Conservation (phyloP, 1,284 basidiomycete genomes). For the Marasmius fiardii region DNA sequence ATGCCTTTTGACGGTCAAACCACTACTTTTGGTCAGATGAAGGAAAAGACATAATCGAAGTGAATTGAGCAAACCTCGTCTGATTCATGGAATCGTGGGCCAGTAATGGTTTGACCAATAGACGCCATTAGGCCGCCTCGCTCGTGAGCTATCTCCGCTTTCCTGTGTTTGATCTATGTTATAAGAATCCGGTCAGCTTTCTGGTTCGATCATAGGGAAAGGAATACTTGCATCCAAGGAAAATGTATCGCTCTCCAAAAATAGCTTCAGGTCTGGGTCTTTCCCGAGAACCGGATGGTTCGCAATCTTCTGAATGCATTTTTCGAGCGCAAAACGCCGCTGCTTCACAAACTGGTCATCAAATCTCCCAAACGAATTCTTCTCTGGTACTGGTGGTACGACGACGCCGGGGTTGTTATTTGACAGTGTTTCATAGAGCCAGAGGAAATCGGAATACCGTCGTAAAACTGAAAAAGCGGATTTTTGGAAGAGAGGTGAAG, state of each 20-base stretch:
- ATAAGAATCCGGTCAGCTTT: neutral
- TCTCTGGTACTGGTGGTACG: slow-evolving; percentile 95
- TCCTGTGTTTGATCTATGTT: slow-evolving; percentile 80
- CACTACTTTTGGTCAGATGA: slow-evolving; percentile 48
- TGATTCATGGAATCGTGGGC: slow-evolving; percentile 86
- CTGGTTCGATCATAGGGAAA: neutral
- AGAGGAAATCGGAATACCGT: slow-evolving; percentile 96
- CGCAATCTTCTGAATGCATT: slow-evolving; percentile 85
- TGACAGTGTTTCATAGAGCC: slow-evolving; percentile 91
- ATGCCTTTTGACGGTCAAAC: slow-evolving; percentile 87
- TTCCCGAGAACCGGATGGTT: slow-evolving; percentile 85
- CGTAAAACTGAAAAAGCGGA: slow-evolving; percentile 87
- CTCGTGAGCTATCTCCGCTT: slow-evolving; percentile 71
- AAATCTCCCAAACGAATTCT: slow-evolving; percentile 90
- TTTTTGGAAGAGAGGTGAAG: slow-evolving; percentile 78
- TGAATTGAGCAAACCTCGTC: slow-evolving; percentile 66
- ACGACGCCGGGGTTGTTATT: slow-evolving; percentile 96
- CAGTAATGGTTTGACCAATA: slow-evolving; percentile 76
- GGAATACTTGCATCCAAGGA: slow-evolving; percentile 64
- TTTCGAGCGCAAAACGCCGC: slow-evolving; percentile 80
- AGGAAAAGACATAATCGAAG: neutral
- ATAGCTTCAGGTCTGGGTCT: slow-evolving; percentile 82
- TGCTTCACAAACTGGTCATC: slow-evolving; percentile 86
- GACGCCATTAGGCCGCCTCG: slow-evolving; percentile 76
- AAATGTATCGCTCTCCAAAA: slow-evolving; percentile 87